Evolutionary conservation across 2,329 filamentous ascomycete genomes (phyloP).

Genomic region (Nemania diffusa): DNA sequence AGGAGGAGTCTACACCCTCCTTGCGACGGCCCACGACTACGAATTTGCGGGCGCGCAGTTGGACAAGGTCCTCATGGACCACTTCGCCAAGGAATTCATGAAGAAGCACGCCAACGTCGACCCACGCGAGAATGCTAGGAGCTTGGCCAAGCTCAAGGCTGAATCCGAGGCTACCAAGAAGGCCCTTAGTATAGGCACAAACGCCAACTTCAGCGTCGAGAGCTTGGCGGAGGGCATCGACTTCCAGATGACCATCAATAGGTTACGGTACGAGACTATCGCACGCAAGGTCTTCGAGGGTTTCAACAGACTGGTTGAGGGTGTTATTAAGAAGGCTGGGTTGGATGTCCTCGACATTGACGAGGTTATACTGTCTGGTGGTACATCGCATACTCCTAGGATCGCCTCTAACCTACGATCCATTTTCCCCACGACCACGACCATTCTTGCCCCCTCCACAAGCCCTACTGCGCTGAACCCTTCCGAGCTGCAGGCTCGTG

Average conservation of each 20-base stretch:
- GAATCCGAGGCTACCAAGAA: slow-evolving; percentile 94
- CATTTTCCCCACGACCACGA: slow-evolving; percentile 84
- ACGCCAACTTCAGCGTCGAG: slow-evolving; percentile 93
- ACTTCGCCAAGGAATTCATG: slow-evolving; percentile 98
- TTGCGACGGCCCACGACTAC: slow-evolving; percentile 95
- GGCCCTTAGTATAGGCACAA: slow-evolving; percentile 85
- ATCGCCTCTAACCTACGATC: slow-evolving; percentile 82
- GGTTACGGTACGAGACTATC: slow-evolving; percentile 90
- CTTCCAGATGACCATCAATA: slow-evolving; percentile 91
- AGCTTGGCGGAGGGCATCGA: slow-evolving; percentile 89
- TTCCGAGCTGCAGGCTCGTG: slow-evolving; percentile 86
- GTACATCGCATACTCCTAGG: slow-evolving; percentile 92
- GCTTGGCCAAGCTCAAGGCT: slow-evolving; percentile 89
- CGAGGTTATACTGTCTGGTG: slow-evolving; percentile 92
- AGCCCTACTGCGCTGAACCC: slow-evolving; percentile 85
- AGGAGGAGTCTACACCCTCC: slow-evolving; percentile 94
- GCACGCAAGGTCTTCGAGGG: slow-evolving; percentile 86
- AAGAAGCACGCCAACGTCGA: slow-evolving; percentile 92
- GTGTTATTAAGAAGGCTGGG: slow-evolving; percentile 89
- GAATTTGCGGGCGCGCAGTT: slow-evolving; percentile 87
- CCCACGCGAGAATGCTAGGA: slow-evolving; percentile 81
- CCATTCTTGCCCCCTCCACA: slow-evolving; percentile 85
- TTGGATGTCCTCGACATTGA: slow-evolving; percentile 93
- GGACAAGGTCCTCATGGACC: slow-evolving; percentile 91
- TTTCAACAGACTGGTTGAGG: slow-evolving; percentile 85